Percentiles rank a stretch among this genome's conserved stretches.
Conservation (phyloP, 805 yeast species). For the Cyberlindnera maclurae region DNA sequence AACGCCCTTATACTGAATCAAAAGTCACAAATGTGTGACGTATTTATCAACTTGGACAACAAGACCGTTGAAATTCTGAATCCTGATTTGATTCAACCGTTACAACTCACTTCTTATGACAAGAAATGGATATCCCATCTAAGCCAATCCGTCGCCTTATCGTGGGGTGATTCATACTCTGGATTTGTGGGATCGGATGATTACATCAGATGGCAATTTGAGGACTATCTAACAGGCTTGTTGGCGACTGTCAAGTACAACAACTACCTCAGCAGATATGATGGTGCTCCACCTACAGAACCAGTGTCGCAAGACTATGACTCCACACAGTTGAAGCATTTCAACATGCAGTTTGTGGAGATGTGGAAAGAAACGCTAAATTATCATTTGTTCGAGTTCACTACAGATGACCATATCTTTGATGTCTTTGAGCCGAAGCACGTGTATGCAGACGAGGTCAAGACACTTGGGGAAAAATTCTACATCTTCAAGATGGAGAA, state of each 20-base stretch:
- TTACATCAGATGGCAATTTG: conserved; percentile 79
- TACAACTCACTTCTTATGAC: conserved; percentile 53
- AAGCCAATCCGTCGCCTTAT: conserved; percentile 33
- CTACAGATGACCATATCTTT: conserved; percentile 65
- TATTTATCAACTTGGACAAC: conserved; percentile 63
- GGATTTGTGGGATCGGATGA: conserved; percentile 76
- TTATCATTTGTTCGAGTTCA: conserved; percentile 43
- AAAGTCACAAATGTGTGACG: conserved; percentile 53
- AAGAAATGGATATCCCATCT: conserved; percentile 67
- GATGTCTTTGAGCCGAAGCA: conserved; percentile 49
- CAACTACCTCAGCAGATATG: conserved; percentile 37
- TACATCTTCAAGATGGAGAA: conserved; percentile 27
- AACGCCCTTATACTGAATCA: conserved; percentile 73
- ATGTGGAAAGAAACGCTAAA: conserved; percentile 51
- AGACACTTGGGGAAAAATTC: conserved; percentile 20
- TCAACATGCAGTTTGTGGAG: conserved; percentile 38
- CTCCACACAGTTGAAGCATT: conserved; percentile 31
- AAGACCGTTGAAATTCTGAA: conserved; percentile 40
- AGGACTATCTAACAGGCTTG: conserved; percentile 78
- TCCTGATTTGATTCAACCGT: conserved; percentile 33
- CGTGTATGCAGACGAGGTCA: conserved; percentile 20
- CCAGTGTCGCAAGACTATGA: conserved; percentile 24
- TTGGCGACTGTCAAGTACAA: conserved; percentile 66
- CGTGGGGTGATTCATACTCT: conserved; percentile 30
- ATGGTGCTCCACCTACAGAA: conserved; percentile 25